Base-by-base conservation (phyloP, 2,329 filamentous ascomycete genomes). In the Coniochaeta pulveracea region DNA sequence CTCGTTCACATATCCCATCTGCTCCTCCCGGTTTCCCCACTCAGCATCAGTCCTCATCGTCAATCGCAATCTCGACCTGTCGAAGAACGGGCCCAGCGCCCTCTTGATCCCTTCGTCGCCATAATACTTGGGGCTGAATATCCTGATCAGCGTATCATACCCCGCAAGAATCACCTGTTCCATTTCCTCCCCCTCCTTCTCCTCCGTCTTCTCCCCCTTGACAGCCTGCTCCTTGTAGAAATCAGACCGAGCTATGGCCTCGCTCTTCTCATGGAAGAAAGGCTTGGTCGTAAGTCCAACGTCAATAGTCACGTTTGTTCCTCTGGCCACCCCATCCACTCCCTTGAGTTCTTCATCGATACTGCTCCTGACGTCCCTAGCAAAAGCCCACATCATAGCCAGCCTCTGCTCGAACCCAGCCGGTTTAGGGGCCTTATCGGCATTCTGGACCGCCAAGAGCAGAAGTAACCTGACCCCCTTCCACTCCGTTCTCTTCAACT, bases 111-210 rank as follows among this genome's bases (percentile, higher is more conserved):
- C 33, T 3, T 19, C 49, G 35, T 52, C 22, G 47, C 34, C 50
- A 48, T 85, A 85, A 55, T 89, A 89, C 50, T 80, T 83, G 1
- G 79, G 69, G 31, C 82, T 63, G 34, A 83, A 72, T 34, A 89
- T 73, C 14, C 83, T 70, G 11, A 80, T 72, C 6, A 88, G 57
- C 0, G 83, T 89, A 46, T 89, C 83, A 49, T 76, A 89, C 18
- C 84, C 84, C 2, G 75, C 70, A 3, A 88, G 67, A 46, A 83
- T 83, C 4, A 82, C 58, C 45, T 85, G 80, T 34, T 66, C 58
- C 6, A 52, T 47, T 8, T 47, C 8, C 19, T 23, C 19, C 6
- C 28, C 28, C 25, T 30, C 3, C 27, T 16, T 14, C 24, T 14
- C 19, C 19, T 21, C 15, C 23, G 5, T 22, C 19, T 23, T 18